A percentile compares a stretch with the other conserved stretches of the same genome.
phyloP scores from a whole-genome alignment of 1,139 yeast genomes.

The Fermentozyma sake region DNA sequence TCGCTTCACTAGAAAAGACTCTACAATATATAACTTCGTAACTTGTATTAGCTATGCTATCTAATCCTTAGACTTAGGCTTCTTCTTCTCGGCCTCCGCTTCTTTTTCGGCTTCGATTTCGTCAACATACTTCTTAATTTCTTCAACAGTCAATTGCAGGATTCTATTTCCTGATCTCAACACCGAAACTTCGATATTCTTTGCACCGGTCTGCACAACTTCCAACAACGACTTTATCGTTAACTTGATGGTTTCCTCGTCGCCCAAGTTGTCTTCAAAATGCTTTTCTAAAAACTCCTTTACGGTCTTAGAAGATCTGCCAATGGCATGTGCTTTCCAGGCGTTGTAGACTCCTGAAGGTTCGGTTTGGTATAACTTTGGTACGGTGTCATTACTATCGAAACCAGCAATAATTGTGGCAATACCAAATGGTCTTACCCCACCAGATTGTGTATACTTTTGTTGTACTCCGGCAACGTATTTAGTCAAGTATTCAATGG shows the following conservation, averaged over 20 bases:
- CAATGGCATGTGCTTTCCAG: slow-evolving; percentile 99
- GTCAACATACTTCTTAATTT: slow-evolving; percentile 70
- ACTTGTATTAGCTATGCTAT: slow-evolving; percentile 1
- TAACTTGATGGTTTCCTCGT: slow-evolving; percentile 72
- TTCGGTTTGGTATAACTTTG: slow-evolving; percentile 89
- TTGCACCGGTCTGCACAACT: slow-evolving; percentile 97
- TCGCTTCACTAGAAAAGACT: too few relatives aligned
- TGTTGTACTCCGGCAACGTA: slow-evolving; percentile 97
- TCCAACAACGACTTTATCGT: slow-evolving; percentile 86
- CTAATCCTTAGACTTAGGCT: slow-evolving; percentile 46
- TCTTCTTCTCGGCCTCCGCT: slow-evolving; percentile 84
- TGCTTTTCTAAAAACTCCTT: slow-evolving; percentile 93
- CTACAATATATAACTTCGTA: too few relatives aligned
- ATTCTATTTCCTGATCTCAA: slow-evolving; percentile 64
- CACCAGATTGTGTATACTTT: slow-evolving; percentile 96
- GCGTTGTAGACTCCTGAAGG: slow-evolving; percentile 97
- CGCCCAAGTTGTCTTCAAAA: slow-evolving; percentile 67
- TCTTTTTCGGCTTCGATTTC: slow-evolving; percentile 90
- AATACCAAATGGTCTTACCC: slow-evolving; percentile 92
- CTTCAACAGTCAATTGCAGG: slow-evolving; percentile 59
- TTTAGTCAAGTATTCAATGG: slow-evolving; percentile 87
- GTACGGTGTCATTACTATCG: slow-evolving; percentile 77
- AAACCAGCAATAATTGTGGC: slow-evolving; percentile 95
- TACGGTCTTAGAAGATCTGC: slow-evolving; percentile 91
- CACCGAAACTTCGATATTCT: slow-evolving; percentile 89